phyloP scores from a whole-genome alignment of 768 basidiomycete genomes.

The Phylloporus arenicola region DNA sequence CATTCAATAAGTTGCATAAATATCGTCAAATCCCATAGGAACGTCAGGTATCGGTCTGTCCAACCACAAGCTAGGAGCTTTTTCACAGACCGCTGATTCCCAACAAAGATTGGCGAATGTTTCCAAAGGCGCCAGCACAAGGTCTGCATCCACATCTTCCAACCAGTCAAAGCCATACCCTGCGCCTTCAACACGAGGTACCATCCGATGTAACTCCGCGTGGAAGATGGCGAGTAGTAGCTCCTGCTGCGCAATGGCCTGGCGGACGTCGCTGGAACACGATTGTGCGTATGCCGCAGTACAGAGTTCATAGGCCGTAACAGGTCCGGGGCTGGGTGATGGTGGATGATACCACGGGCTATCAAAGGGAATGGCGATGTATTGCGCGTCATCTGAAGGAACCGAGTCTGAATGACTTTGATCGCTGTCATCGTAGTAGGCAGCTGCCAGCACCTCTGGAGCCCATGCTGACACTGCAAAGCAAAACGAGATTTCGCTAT shows the following conservation, averaged over 20 bases:
- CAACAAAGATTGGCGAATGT: conserved; percentile 29
- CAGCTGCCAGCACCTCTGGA: conserved; percentile 10
- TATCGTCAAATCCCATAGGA: conserved; percentile 26
- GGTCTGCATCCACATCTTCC: conserved; percentile 24
- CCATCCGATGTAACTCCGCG: conserved; percentile 22
- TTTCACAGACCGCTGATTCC: conserved; percentile 23
- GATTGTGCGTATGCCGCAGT: conserved; percentile 19
- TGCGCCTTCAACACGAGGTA: conserved; percentile 10
- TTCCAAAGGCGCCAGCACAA: conserved; percentile 25
- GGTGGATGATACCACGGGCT: conserved; percentile 37
- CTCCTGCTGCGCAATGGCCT: conserved; percentile 30
- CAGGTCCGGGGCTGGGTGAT: conserved; percentile 24
- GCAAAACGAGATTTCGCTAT: conserved; percentile 14
- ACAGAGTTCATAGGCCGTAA: conserved; percentile 16
- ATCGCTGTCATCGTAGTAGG: conserved; percentile 19
- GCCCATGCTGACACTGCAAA: conserved; percentile 18
- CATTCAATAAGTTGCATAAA: conserved; percentile 11
- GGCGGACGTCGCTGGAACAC: conserved; percentile 30
- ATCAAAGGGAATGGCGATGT: conserved; percentile 35
- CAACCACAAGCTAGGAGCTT: not conserved
- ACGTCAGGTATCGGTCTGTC: conserved; percentile 23
- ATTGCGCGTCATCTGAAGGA: conserved; percentile 31
- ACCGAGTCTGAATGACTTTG: conserved; percentile 16
- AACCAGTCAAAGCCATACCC: conserved; percentile 25
- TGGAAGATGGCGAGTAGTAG: conserved; percentile 31